A percentile compares a stretch with the other conserved stretches of the same genome.
These are phyloP conservation scores for Hypholoma fasciculare DNA, from an alignment of 768 basidiomycete species.

Conservation along the genomic window DNA sequence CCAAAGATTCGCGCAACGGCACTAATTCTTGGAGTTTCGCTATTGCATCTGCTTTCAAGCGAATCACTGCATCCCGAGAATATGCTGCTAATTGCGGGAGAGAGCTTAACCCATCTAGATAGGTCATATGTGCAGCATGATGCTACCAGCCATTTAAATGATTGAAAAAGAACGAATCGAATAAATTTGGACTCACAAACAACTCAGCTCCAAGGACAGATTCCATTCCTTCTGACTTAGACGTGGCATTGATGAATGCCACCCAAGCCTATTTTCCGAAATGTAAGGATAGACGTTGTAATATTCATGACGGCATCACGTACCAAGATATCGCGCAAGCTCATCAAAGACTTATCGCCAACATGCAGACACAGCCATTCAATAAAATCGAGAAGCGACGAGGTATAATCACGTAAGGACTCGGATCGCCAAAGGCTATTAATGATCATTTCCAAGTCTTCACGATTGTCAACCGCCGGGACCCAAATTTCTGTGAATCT, in stretches of 20 bases:
- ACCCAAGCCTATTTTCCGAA: conserved; percentile 78
- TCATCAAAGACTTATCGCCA: conserved; percentile 65
- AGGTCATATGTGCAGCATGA: conserved; percentile 91
- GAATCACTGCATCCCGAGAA: conserved; percentile 55
- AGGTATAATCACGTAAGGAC: conserved; percentile 54
- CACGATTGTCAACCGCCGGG: conserved; percentile 70
- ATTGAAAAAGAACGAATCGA: neutral
- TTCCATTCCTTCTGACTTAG: conserved; percentile 27
- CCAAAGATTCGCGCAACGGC: conserved; percentile 38
- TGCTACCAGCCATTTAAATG: conserved; percentile 49
- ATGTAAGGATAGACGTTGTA: conserved; percentile 1
- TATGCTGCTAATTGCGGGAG: conserved; percentile 72
- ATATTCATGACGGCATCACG: conserved; percentile 18
- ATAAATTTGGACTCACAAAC: conserved; percentile 54
- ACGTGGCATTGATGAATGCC: conserved; percentile 73
- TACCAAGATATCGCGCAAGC: conserved; percentile 88
- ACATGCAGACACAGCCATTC: conserved; percentile 73
- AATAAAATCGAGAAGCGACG: conserved; percentile 70
- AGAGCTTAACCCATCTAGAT: conserved; percentile 85
- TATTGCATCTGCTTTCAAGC: conserved; percentile 61
- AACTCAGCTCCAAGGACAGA: conserved; percentile 47
- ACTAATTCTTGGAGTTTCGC: conserved; percentile 55
- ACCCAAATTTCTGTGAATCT: conserved; percentile 99
- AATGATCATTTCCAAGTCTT: conserved; percentile 80
- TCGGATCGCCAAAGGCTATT: conserved; percentile 64